Evolutionary conservation across 2,329 filamentous ascomycete species (phyloP), one percentile per base, ranked within the genome.

Genomic region (Gaeumannomyces tritici): DNA sequence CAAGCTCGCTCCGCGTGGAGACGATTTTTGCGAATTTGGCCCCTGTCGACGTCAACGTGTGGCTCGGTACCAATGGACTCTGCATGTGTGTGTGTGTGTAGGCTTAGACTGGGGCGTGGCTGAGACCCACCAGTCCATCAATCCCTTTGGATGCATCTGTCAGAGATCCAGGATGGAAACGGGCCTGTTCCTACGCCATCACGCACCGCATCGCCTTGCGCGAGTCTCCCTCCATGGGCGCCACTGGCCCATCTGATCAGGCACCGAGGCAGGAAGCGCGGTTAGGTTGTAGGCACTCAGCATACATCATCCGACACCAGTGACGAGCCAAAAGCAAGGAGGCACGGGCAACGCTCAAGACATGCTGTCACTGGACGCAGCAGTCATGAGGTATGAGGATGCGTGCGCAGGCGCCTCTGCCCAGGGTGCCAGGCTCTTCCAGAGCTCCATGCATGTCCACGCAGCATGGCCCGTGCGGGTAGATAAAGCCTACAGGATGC

Each of bases 11-110:
- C 21, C 42, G 42, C 42, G 42, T 24, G 2, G 21, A 51, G 42
- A 51, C 42, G 42, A 51, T 51, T 51, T 51, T 42, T 35, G n/a
- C 57, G 11, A 59, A 59, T 59, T 54, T 60, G 59, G 59, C 35
- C 59, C 59, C 59, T 51, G 59, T 60, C 59, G 59, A 60, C 59
- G 59, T 60, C 59, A 60, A 60, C 47, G n/a, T 51, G 59, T 60
- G 59, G 59, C 59, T 60, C 47, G 59, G 47, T 31, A 29, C 31
- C 33, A n/a, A n/a, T n/a, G n/a, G n/a, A n/a, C n/a, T n/a, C n/a
- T n/a, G n/a, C n/a, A 33, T n/a, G 29, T 24, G 57, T 33, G 29
- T 21, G n/a, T 15, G 57, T 27, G 57, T 31, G 31, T 59, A 26
- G 31, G 42, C 57, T 42, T 59, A 35, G 26, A n/a, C 42, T 59